Conservation (phyloP, 2,329 filamentous ascomycete species). For the Aspergillus terreus region DNA sequence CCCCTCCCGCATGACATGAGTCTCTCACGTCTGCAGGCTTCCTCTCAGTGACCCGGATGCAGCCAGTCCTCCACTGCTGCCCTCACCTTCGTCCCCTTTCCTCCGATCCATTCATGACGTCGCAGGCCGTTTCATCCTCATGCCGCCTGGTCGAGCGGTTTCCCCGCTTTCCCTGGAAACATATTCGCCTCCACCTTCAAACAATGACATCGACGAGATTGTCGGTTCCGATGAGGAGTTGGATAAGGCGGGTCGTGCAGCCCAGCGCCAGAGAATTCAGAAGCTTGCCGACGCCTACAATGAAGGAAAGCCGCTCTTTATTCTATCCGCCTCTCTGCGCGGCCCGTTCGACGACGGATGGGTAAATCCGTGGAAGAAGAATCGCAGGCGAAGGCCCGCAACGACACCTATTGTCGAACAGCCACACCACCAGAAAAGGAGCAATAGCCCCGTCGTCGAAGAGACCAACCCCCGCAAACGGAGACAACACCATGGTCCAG, state of each 20-base stretch:
- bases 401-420: background rate
- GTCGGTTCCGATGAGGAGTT: conserved; percentile 40
- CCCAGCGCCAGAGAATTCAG: conserved; percentile 43
- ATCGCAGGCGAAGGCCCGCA: conserved; percentile 11
- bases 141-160: conserved; percentile 30
- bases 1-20: conserved; percentile 17
- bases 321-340: conserved; percentile 42
- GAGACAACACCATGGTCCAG: conserved; percentile 15
- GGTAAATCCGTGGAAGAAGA: conserved; percentile 45
- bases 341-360: conserved; percentile 45
- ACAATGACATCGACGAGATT: conserved; percentile 25
- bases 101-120: conserved; percentile 8
- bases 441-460: conserved; percentile 21
- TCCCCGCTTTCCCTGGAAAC: conserved; percentile 36
- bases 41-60: conserved; percentile 16
- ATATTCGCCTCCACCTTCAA: conserved; percentile 20
- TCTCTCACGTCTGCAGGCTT: background rate
- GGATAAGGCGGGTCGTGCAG: conserved; percentile 26
- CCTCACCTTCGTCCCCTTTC: conserved; percentile 10
- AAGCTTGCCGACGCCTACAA: conserved; percentile 39
- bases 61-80: conserved; percentile 20
- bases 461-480: conserved; percentile 25
- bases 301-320: conserved; percentile 41
- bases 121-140: conserved; percentile 16
- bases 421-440: background rate